Evolutionary conservation across 805 yeast species (phyloP), one percentile per base, ranked within the genome.

Genomic region (Schizosaccharomyces cryophilus): DNA sequence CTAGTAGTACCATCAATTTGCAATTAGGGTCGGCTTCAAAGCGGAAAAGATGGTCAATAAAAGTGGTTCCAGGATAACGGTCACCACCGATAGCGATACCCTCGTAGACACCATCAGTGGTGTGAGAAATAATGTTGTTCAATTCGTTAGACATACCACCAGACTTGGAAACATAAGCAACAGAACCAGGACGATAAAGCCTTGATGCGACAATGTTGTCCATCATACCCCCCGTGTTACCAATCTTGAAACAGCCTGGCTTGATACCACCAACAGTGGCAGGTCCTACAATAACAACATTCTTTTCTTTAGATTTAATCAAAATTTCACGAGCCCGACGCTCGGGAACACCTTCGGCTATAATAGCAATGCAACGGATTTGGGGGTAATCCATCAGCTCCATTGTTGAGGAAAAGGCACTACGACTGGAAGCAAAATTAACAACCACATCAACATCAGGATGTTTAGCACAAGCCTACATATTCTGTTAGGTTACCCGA

Each of bases 71-170:
- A 63, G 85, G 85, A 77, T 81, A 80, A 65, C 85, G 80, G 74
- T 80, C 85, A 71, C 85, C 85, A 64, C 85, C 85, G 76, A 80
- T 80, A 67, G 85, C 85, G 65, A 80, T 77, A 66, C 83, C 85
- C 71, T 74, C 77, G 66, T 74, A 75, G 24, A 74, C 77, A 65
- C 77, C 77, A 64, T 74, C 72, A 62, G 77, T 74, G 62, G 71
- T 72, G 63, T 74, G 74, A 31, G 75, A 63, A 62, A 74, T 74
- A 67, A 74, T 74, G 70, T 74, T 74, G 72, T 74, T 74, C 63
- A 74, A 70, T 69, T 74, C 77, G 68, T 74, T 74, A 64, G 77
- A 74, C 77, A 74, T 74, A 64, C 77, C 77, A 63, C 77, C 77
- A 54, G 75, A 71, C 71, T 74, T 74, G 68, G 77, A 74, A 40